Base-by-base conservation (phyloP, 2,329 filamentous ascomycete species). In the Penicillium sp. region DNA sequence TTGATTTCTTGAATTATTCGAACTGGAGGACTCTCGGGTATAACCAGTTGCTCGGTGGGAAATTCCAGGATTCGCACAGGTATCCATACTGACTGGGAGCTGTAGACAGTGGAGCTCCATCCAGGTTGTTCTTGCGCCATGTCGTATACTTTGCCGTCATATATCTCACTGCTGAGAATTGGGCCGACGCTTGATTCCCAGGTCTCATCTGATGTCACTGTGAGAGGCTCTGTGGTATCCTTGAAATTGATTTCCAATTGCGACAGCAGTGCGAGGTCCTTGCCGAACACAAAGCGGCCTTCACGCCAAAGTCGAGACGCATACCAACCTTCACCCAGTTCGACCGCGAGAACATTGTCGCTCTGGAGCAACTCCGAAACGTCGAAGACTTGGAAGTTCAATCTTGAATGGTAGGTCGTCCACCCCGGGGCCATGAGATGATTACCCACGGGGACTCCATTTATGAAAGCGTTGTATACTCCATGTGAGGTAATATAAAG, bases 131-230 rank as follows among this genome's bases (percentile, higher is more conserved):
- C 65, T 60, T 74, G 59, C 67, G 70, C 65, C 0, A 73, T 69
- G 59, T 85, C 80, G 54, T 81, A 85, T 0, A 72, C 62, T 54
- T 85, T 82, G 11, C 83, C 83, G 57, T 84, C 74, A 56, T 84
- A 84, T 3, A 85, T 74, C 24, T 82, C 79, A 52, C 65, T 67
- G n/a, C 52, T 57, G 6, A 65, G 29, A 21, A 69, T 66, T 2
- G 70, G 55, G 13, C 65, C 63, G 4, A 48, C 13, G 5, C 52
- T 47, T 11, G 56, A 65, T 16, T 56, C 59, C 73, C 71, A 74
- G 1, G 62, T 55, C 2, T 49, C 37, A 37, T 72, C 62, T 1
- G 68, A 63, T 11, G 46, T 49, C 11, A 69, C 4, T 1, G 54
- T 22, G 2, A 49, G 31, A 3, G 53, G 37, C 55, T 63, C 6